Evolutionary conservation across 371 early-diverging fungal genomes (phyloP), one percentile per base, ranked within the genome.

Genomic region (Lichtheimia corymbifera): DNA sequence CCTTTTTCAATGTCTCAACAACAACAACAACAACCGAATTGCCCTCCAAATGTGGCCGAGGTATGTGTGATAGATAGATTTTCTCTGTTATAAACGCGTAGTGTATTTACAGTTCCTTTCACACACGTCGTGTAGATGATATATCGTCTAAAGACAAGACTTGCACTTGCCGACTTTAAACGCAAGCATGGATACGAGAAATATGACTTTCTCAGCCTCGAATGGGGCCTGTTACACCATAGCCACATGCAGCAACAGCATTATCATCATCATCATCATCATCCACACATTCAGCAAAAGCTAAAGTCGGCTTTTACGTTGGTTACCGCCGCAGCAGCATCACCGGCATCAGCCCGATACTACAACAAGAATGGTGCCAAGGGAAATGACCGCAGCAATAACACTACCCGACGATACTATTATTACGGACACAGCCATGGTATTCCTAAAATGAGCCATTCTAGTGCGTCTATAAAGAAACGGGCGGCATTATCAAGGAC

Each of bases 91-190:
- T 25, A 54, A 7, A 24, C 14, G 6, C 18, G 18, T 40, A 35
- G 18, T n/a, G 13, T 1, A 12, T 25, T 20, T 35, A 15, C 12
- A 3, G 24, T 3, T 18, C 9, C 1, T 53, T 15, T 25, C 20
- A 30, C 18, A 17, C 27, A 42, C 43, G 30, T 42, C 43, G 30
- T 42, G 18, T 35, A 73, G 73, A 70, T 73, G 58, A 64, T 66
- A 35, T 59, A 70, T 58, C 67, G 73, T 30, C 52, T 64, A 35
- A 69, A 67, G 44, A 70, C 64, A 57, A 65, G 74, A 18, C 64
- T 72, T 14, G 72, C 70, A 4, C 62, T 69, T 9, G 71, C 70
- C 13, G 74, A 70, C 50, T 68, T 77, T 65, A 67, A 77, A 53
- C 55, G 69, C 50, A 64, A 70, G 52, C 47, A 67, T 57, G 76